phyloP scores from a whole-genome alignment of 805 yeast genomes.

The Barnettozyma wickerhamii region DNA sequence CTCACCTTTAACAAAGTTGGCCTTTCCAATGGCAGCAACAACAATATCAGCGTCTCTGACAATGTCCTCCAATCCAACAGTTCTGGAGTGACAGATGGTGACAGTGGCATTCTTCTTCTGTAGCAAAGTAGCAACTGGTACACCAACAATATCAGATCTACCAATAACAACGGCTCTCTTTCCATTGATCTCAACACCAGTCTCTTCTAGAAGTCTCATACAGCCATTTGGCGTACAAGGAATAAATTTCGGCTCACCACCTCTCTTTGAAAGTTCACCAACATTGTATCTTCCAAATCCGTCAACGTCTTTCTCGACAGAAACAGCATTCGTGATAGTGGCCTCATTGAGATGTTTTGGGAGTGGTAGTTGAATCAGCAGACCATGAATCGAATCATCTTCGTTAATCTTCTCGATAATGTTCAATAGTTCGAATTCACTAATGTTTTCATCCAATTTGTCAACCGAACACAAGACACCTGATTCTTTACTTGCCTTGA shows the following conservation, averaged over 20 bases:
- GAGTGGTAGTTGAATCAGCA: constrained; percentile 85
- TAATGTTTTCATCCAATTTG: constrained; percentile 56
- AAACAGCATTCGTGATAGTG: constrained; percentile 74
- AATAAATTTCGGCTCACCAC: constrained; percentile 75
- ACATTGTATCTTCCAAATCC: constrained; percentile 88
- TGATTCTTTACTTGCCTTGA: constrained; percentile 85
- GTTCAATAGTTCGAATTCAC: constrained; percentile 57
- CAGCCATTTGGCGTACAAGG: constrained; percentile 98
- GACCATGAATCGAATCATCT: constrained; percentile 77
- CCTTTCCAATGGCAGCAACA: constrained; percentile 87
- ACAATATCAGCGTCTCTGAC: constrained; percentile 78
- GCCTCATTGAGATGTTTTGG: constrained; percentile 80
- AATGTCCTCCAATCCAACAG: constrained; percentile 53
- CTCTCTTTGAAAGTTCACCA: constrained; percentile 86
- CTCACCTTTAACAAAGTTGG: constrained; percentile 80
- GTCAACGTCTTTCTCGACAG: constrained; percentile 84
- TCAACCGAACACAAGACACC: constrained; percentile 64
- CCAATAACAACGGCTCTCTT: constrained; percentile 89
- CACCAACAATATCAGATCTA: constrained; percentile 93
- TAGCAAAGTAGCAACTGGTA: constrained; percentile 83
- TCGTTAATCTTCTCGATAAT: constrained; percentile 62
- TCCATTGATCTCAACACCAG: constrained; percentile 68
- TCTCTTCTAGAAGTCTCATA: constrained; percentile 69
- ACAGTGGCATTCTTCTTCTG: constrained; percentile 78
- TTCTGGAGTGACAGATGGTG: constrained; percentile 76